Evolutionary conservation across 495 filamentous ascomycete species (phyloP), one percentile per base, ranked within the genome.

Genomic region (Parachaetomium inaequale): DNA sequence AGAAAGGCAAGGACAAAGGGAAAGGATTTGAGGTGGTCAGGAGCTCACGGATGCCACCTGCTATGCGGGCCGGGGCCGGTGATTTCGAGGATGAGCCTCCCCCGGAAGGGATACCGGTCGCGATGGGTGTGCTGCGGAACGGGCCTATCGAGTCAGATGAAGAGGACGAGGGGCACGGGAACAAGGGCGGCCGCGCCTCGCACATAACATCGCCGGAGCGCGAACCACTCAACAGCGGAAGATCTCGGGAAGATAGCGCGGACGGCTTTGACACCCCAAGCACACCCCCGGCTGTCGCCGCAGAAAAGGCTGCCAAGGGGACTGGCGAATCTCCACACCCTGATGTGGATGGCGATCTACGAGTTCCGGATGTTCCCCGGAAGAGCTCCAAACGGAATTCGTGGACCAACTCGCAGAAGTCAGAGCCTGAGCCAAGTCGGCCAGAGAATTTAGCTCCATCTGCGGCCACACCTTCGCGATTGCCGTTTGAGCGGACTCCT

Each of bases 11-110:
- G 66, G 91, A 94, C 46, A 94, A 85, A 67, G 89, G 88, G 31
- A 97, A 96, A 73, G 94, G 94, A 0, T 98, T 98, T 60, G 94
- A 96, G 71, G 94, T 98, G 17, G 94, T 98, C 14, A 81, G 94
- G 69, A 96, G 92, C 68, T 82, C 90, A 43, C 82, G 92, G 65
- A 83, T 87, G 84, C 78, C 80, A 66, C 73, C 85, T 63, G 71
- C 83, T 66, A 74, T 91, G 87, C 75, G 72, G 32, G 70, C 75
- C 5, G 62, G 65, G 25, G 75, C 77, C 10, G 84, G 85, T 55
- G 83, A 84, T 11, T 83, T 84, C 14, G 76, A 73, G 23, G 80
- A 80, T 12, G 81, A 80, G 4, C 58, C 70, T 8, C 78, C 78
- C 15, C 82, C 81, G 6, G 78, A 83, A 67, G 81, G 82, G 31